Evolutionary conservation across 192 early-diverging fungal genomes (phyloP).

Genomic region (Podila epicladia): DNA sequence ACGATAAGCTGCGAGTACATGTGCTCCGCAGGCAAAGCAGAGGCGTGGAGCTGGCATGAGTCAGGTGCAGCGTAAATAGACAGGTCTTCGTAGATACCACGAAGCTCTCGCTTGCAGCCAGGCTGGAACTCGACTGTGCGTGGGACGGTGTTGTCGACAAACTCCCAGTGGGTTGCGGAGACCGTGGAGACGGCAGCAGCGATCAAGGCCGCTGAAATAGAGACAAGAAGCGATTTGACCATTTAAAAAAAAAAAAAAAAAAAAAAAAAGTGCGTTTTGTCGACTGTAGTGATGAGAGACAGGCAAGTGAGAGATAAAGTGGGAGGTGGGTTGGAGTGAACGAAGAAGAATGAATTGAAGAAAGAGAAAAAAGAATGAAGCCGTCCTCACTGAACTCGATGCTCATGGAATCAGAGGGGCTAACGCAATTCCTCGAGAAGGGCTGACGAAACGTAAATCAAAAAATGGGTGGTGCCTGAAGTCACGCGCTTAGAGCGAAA

Average conservation of each 20-base stretch:
- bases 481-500: too few relatives aligned
- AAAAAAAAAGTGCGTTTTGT: neutral
- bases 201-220: slow-evolving; percentile 35
- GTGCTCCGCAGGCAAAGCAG: slow-evolving; percentile 23
- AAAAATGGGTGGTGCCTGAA: too few relatives aligned
- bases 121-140: slow-evolving; percentile 29
- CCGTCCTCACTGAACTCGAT: neutral
- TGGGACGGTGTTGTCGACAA: slow-evolving; percentile 27
- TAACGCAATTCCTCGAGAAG: too few relatives aligned
- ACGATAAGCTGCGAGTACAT: slow-evolving; percentile 41
- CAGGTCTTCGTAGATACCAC: slow-evolving; percentile 50
- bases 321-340: neutral
- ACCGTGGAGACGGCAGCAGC: slow-evolving; percentile 23
- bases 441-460: too few relatives aligned
- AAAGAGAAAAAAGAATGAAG: neutral
- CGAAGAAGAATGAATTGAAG: slow-evolving; percentile 1
- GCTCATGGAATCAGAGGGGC: neutral
- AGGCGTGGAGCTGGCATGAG: slow-evolving; percentile 7
- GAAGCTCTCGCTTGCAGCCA: slow-evolving; percentile 32
- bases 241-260: slow-evolving; percentile 5
- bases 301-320: neutral
- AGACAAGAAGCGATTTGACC: slow-evolving; percentile 31
- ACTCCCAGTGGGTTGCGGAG: slow-evolving; percentile 23
- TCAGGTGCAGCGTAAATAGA: slow-evolving; percentile 40
- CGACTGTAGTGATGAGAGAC: neutral